Evolutionary conservation across 768 basidiomycete genomes (phyloP), one percentile per base, ranked within the genome.

Genomic region (Agrocybe pediades): DNA sequence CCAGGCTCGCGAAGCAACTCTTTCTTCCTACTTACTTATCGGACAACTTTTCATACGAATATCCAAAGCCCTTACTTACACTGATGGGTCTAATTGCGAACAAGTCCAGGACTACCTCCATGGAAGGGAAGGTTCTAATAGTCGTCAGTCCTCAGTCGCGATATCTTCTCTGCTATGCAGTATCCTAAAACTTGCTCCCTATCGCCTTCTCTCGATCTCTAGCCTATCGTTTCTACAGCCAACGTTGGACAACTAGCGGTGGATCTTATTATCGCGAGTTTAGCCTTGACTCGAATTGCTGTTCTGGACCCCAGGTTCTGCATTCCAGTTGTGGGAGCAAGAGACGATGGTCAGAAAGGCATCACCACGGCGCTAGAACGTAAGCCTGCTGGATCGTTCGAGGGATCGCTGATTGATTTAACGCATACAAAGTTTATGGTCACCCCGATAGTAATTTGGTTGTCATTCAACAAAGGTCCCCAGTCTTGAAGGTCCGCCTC

Each of bases 221-320:
- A 83, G 81, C 90, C 92, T 27, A 64, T 91, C 41, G 88, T 93
- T 9, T 92, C 91, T 5, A 82, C 83, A 9, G 91, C 88, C 44
- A 93, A 93, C 71, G 80, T 93, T 40, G 77, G 84, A n/a, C 91
- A 94, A 63, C 76, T 94, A 11, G 82, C 90, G 0, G 83, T 74
- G 9, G 91, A 94, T 68, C 71, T 94, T 16, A 71, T 94, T 55
- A 85, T 92, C 56, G 68, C 86, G 4, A 85, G 87, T 1, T 73
- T 90, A 43, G 75, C 74, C 25, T 76, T 94, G 19, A 67, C 73
- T 47, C 74, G 79, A 42, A 69, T 91, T 7, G 92, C 86, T 27
- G 69, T 82, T 9, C 76, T 92, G 43, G 84, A 92, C 61, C 71
- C 85, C 17, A 73, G 71, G 29, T 80, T 81, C 55, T 75, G 88